These are phyloP conservation scores for Allium sativum DNA, from an alignment of 106 monocot species.

Conservation along the genomic window DNA sequence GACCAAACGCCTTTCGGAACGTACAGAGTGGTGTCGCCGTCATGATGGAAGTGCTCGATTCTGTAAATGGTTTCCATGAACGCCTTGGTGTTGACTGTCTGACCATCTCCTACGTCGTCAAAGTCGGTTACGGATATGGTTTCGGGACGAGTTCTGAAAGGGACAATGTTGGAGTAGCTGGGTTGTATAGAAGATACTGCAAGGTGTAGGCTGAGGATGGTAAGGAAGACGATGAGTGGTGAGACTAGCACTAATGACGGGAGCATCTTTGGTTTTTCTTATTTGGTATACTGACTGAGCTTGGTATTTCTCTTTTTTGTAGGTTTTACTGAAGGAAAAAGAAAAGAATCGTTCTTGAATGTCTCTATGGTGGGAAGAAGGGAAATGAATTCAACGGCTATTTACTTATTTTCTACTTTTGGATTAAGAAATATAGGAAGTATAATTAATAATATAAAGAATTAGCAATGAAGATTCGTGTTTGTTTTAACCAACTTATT, in stretches of 20 bases:
- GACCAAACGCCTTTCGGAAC: constrained; percentile 75
- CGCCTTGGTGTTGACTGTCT: constrained; percentile 23
- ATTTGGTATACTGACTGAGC: too few species aligned
- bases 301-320: too few species aligned
- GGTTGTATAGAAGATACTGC: neutral
- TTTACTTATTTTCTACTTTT: too few species aligned
- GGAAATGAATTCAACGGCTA: too few species aligned
- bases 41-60: constrained; percentile 44
- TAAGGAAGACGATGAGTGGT: constrained; percentile 1
- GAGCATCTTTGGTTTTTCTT: neutral
- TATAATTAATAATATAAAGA: too few species aligned
- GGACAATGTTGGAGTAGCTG: constrained; percentile 21
- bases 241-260: constrained; percentile 1
- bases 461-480: too few species aligned
- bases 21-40: constrained; percentile 51
- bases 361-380: too few species aligned
- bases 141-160: constrained; percentile 17
- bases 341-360: too few species aligned
- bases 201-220: neutral
- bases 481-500: too few species aligned
- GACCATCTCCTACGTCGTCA: constrained; percentile 33
- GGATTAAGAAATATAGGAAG: too few species aligned
- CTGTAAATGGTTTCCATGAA: constrained; percentile 64
- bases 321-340: too few species aligned
- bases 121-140: constrained; percentile 26